Evolutionary conservation across 2,329 filamentous ascomycete species (phyloP).

Genomic region (Phialemonium atrogriseum): DNA sequence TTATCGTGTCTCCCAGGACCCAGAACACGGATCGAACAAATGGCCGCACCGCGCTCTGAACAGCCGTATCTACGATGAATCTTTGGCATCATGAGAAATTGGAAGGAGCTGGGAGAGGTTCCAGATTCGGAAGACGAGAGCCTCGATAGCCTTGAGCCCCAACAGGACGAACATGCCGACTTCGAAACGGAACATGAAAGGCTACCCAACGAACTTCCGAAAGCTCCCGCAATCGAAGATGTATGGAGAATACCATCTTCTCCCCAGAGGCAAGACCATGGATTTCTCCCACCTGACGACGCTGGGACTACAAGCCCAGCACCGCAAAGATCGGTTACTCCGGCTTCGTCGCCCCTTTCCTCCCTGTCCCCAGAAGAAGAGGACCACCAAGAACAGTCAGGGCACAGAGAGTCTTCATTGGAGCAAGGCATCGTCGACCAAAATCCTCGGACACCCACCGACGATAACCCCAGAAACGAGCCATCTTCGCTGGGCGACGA

Average conservation of each 20-base stretch:
- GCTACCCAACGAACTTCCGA: background rate
- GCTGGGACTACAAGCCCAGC: too few species aligned
- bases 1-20: too few species aligned
- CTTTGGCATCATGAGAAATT: constrained; percentile 29
- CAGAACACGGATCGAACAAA: too few species aligned
- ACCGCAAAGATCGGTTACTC: too few species aligned
- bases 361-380: constrained; percentile 6
- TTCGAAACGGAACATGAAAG: constrained; percentile 6
- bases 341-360: background rate
- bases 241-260: constrained; percentile 11
- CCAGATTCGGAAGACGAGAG: constrained; percentile 43
- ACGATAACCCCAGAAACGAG: too few species aligned
- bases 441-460: too few species aligned
- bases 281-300: too few species aligned
- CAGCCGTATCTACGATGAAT: too few species aligned
- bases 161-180: constrained; percentile 16
- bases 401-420: too few species aligned
- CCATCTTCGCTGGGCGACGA: too few species aligned
- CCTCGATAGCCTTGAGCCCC: constrained; percentile 23
- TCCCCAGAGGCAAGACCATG: constrained; percentile 1
- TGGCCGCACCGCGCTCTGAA: too few species aligned
- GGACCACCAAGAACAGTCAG: too few species aligned
- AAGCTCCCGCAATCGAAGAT: background rate
- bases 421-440: background rate
- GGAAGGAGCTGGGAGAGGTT: constrained; percentile 42